Evolutionary conservation across 352 stramenopile species (phyloP), one percentile per base, ranked within the genome.

Genomic region (Phytophthora fragariaefolia): DNA sequence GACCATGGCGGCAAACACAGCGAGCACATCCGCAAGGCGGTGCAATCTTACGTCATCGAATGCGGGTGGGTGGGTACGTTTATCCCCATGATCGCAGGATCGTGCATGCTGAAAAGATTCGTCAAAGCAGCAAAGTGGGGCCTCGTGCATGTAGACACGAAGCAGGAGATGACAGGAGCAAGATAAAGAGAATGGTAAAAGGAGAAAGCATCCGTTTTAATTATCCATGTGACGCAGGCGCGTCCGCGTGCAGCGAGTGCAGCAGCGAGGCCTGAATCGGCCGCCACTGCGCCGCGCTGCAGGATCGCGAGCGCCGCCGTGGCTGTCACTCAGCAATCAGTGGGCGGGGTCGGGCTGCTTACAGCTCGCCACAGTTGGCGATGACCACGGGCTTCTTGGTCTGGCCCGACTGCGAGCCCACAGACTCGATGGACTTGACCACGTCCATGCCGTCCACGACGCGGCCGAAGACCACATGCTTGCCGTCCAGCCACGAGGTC

Each of bases 301-400:
- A n/a, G 34, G 34, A 3, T 17, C 15, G 34, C 34, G 13, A 17
- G 34, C 34, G 34, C 34, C 2, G 34, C 34, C 34, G 34, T 43
- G 13, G 34, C 34, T 43, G 22, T 36, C 38, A 66, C 54, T 40
- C 38, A 32, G 23, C 57, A 56, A 42, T 40, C 34, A 40, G 40
- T 18, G 20, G 24, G 15, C 45, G 23, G 45, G 12, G 50, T n/a
- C 24, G 36, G 9, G 24, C 30, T 45, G 22, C 38, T 73, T 77
- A 77, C 18, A 99, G 80, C 83, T 99, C 85, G 71, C 98, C 98
- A 73, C 89, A 99, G 80, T 99, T 92, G 65, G 91, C 96, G 63
- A 99, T 78, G 36, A 98, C 83, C 51, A 99, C 95, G 38, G 82
- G 72, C 71, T 91, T 78, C 58, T 82, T 92, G 55, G 97, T 98